A percentile compares a stretch with the other conserved stretches of the same genome.
These are phyloP conservation scores for Clarireedia hainanense DNA, from an alignment of 2,329 filamentous ascomycete species.

Conservation along the genomic window DNA sequence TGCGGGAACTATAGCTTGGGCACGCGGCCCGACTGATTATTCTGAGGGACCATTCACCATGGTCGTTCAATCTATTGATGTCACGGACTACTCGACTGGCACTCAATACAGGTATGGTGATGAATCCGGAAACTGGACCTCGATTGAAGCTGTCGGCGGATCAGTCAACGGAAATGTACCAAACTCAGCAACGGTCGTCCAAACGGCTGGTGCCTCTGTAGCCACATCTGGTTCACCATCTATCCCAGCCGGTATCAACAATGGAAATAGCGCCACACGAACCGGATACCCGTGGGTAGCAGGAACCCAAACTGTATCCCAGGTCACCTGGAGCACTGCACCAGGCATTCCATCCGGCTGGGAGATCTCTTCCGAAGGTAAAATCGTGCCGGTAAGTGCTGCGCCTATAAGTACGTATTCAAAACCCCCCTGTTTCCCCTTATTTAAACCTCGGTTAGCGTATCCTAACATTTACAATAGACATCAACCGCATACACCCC, in stretches of 20 bases:
- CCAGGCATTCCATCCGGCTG: conserved; percentile 67
- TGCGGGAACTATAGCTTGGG: conserved; percentile 81
- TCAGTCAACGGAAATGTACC: conserved; percentile 57
- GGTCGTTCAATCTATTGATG: conserved; percentile 65
- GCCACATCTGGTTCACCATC: conserved; percentile 54
- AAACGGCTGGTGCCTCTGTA: conserved; percentile 52
- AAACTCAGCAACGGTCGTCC: conserved; percentile 32
- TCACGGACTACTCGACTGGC: conserved; percentile 92
- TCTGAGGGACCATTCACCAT: conserved; percentile 76
- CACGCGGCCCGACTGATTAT: conserved; percentile 80
- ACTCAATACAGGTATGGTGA: conserved; percentile 76
- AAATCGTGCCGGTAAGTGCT: conserved; percentile 66
- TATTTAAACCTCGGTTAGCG: conserved; percentile 9
- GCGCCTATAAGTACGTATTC: conserved; percentile 54
- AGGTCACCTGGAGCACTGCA: conserved; percentile 33
- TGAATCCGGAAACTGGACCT: conserved; percentile 68
- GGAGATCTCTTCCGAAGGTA: conserved; percentile 71
- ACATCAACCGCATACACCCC: conserved; percentile 42
- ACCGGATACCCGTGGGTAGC: conserved; percentile 64
- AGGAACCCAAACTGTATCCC: conserved; percentile 41
- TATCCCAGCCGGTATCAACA: conserved; percentile 62
- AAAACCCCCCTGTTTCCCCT: conserved; percentile 11
- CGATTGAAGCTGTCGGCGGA: conserved; percentile 76
- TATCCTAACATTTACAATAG: conserved; percentile 24
- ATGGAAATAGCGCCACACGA: conserved; percentile 45